Base-by-base conservation (phyloP, 257 asterid species). In the Linaria vulgaris region DNA sequence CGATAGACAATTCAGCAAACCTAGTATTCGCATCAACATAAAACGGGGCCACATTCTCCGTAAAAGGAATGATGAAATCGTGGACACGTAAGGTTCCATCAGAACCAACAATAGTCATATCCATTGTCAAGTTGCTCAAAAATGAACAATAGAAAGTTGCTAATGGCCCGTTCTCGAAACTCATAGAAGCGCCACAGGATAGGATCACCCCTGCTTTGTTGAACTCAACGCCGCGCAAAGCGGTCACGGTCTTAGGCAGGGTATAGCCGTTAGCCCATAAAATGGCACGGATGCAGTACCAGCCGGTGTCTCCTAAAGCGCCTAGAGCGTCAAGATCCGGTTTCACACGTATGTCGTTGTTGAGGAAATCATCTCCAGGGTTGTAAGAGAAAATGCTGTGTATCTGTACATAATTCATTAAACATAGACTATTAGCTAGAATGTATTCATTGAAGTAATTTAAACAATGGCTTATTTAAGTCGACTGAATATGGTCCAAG, bases 101-200 rank as follows among this genome's bases (percentile, higher is more conserved):
- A 9, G 88, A 43, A 22, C 96, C 96, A 37, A 80, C 50, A 1
- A 73, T 70, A 4, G 80, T 77, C 3, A 88, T 25, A 25, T 88
- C 83, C 85, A 76, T 82, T 0, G 84, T 80, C 57, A 82, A 57
- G 54, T 82, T 79, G 62, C 71, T 12, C 5, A 83, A 57, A 64
- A 83, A 88, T 7, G 90, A 88, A 54, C 92, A 88, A 9, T 70
- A 64, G 68, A 88, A 84, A 19, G 85, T 86, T 5, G 83, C 95
- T 3, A 73, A 10, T 4, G 8, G 20, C 3, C 67, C 74, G 5
- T 69, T 64, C 0, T 31, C 46, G 63, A 66, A 77, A 11, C 9
- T 53, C 31, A 77, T 23, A 4, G 82, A 66, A 1, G 82, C 82
- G 4, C 74, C 71, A 14, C 76, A 63, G 0, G 82, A 61, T 8